phyloP scores from a whole-genome alignment of 306 rosid genomes.

The Mimosa bimucronata region DNA sequence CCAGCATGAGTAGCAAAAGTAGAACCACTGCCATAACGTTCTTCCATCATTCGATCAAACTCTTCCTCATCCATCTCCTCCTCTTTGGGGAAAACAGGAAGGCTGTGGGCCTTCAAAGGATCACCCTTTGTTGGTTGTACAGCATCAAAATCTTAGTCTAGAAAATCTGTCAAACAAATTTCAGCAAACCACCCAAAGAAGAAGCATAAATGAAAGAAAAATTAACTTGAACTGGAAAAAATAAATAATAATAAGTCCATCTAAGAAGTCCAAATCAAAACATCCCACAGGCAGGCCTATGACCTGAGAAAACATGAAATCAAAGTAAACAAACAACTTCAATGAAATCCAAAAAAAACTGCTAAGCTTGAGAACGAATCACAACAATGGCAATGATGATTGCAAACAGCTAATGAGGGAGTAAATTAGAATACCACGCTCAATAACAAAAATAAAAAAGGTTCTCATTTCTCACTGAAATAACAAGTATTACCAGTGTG shows the following conservation, averaged over 20 bases:
- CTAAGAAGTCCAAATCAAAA: background rate
- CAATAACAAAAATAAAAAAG: background rate
- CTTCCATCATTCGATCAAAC: constrained; percentile 79
- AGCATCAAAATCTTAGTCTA: too few species aligned
- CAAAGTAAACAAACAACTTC: background rate
- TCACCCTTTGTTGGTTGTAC: too few species aligned
- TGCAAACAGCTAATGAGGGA: background rate
- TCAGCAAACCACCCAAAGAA: too few species aligned
- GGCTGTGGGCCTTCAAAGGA: too few species aligned
- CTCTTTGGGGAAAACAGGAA: constrained; percentile 71
- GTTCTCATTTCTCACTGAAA: background rate
- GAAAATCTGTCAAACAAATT: too few species aligned
- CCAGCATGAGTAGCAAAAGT: constrained; percentile 51
- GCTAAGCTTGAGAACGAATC: background rate
- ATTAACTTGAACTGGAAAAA: background rate
- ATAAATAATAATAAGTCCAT: background rate
- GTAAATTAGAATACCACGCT: too few species aligned
- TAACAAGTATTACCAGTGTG: background rate
- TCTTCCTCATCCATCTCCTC: constrained; percentile 81
- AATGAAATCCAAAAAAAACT: constrained; percentile 19
- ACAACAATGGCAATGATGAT: background rate
- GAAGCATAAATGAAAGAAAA: too few species aligned
- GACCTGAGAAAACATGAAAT: background rate
- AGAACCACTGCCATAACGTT: constrained; percentile 54
- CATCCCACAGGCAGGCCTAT: background rate